Conservation (phyloP, 2,329 filamentous ascomycete genomes). For the Calonectria pseudoreteaudii region DNA sequence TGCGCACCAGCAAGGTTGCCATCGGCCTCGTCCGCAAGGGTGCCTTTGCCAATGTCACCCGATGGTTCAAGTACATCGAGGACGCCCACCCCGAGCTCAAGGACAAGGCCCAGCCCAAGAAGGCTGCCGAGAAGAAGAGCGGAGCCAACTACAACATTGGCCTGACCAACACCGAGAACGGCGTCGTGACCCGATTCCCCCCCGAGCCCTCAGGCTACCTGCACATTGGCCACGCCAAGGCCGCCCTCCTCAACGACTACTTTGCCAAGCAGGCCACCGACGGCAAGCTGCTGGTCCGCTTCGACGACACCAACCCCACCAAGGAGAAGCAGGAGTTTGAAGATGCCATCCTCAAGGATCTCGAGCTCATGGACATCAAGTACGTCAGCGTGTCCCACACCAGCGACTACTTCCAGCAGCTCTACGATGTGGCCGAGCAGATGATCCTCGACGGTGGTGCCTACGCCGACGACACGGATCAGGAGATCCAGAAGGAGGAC, state of each 20-base stretch:
- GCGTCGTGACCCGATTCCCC: conserved; percentile 91
- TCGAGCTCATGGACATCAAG: conserved; percentile 90
- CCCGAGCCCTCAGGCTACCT: conserved; percentile 96
- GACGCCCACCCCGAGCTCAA: conserved; percentile 82
- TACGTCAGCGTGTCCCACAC: conserved; percentile 90
- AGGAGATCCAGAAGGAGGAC: conserved; percentile 88
- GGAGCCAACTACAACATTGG: conserved; percentile 92
- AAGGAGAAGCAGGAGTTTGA: conserved; percentile 98
- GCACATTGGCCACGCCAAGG: conserved; percentile 96
- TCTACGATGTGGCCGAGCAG: conserved; percentile 86
- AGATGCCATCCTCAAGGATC: conserved; percentile 92
- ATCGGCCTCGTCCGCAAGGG: conserved; percentile 84
- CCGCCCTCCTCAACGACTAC: conserved; percentile 93
- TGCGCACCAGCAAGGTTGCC: conserved; percentile 87
- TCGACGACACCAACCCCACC: conserved; percentile 97
- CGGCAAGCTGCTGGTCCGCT: conserved; percentile 89
- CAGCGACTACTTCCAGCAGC: conserved; percentile 93
- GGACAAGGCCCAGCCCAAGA: conserved; percentile 68
- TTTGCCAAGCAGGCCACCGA: conserved; percentile 95
- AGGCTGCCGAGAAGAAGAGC: conserved; percentile 77
- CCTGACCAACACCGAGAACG: conserved; percentile 85
- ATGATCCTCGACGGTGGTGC: conserved; percentile 90
- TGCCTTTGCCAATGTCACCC: conserved; percentile 78
- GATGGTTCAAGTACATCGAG: conserved; percentile 92
- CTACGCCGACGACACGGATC: conserved; percentile 94